phyloP scores from a whole-genome alignment of 257 asterid genomes.

The Prunella vulgaris region DNA sequence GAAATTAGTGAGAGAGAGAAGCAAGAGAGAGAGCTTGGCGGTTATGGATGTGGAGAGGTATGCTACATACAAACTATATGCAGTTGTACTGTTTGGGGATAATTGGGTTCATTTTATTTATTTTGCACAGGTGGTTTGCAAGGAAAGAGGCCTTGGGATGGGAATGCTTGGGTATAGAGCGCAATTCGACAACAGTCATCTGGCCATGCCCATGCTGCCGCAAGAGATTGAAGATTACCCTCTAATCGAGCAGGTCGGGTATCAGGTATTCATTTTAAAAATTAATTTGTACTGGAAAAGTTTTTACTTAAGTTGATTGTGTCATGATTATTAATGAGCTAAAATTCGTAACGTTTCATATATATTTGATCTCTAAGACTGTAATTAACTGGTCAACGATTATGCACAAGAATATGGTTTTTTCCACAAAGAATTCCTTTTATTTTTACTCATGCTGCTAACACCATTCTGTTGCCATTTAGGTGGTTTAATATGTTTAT shows the following conservation, averaged over 20 bases:
- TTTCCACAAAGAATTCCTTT: neutral
- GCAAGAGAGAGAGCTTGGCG: constrained; percentile 91
- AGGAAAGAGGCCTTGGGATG: constrained; percentile 94
- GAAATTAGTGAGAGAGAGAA: constrained; percentile 96
- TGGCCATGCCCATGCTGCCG: constrained; percentile 29
- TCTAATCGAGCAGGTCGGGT: constrained; percentile 43
- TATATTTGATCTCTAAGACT: neutral
- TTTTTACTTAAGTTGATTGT: too few relatives aligned
- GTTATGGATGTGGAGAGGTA: constrained; percentile 99
- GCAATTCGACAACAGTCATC: constrained; percentile 42
- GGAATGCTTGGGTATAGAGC: constrained; percentile 57
- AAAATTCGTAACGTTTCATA: neutral
- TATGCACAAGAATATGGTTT: neutral
- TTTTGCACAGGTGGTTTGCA: constrained; percentile 74
- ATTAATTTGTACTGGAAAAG: neutral
- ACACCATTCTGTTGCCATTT: neutral
- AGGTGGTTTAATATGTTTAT: neutral
- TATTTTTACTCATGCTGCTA: neutral
- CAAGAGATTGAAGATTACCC: constrained; percentile 44
- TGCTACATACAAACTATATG: constrained; percentile 2
- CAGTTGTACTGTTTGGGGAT: constrained; percentile 11
- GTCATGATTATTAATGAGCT: neutral
- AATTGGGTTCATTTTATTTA: constrained; percentile 9
- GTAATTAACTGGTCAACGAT: neutral
- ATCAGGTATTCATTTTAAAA: constrained; percentile 37